These are phyloP conservation scores for Stentor coeruleus DNA, from an alignment of 73 alveolate species.

Conservation along the genomic window DNA sequence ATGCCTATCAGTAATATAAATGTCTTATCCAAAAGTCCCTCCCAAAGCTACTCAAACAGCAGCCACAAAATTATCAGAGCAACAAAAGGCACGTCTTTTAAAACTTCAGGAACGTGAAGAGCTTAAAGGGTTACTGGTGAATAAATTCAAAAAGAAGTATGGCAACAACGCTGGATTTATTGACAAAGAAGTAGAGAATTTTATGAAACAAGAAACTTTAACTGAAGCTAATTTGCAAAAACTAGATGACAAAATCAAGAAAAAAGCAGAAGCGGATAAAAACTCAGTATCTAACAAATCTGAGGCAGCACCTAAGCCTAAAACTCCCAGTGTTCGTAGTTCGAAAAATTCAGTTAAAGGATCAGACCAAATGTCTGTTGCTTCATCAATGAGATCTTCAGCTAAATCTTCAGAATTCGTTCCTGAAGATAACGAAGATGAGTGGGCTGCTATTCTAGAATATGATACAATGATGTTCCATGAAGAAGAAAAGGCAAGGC, in stretches of 20 bases:
- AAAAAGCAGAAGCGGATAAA: too few relatives aligned
- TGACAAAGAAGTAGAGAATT: conserved; percentile 7
- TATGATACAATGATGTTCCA: background rate
- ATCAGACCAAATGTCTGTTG: background rate
- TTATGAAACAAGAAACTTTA: background rate
- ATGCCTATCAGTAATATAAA: background rate
- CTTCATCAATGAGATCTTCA: background rate
- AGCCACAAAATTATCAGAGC: background rate
- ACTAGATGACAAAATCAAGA: background rate
- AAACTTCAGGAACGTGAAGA: conserved; percentile 13
- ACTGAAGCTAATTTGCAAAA: background rate
- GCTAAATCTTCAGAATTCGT: too few relatives aligned
- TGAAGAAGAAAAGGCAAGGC: background rate
- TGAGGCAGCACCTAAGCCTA: background rate
- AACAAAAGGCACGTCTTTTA: background rate
- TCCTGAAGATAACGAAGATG: background rate
- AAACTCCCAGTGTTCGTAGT: background rate
- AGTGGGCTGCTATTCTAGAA: background rate
- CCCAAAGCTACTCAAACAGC: background rate
- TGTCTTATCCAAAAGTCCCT: conserved; percentile 6
- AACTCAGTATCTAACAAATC: too few relatives aligned
- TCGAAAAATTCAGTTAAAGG: background rate
- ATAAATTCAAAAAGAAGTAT: background rate
- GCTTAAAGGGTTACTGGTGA: background rate
- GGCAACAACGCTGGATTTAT: background rate